These are phyloP conservation scores for Setaria viridis DNA, from an alignment of 202 grass and related monocot species.

Conservation along the genomic window DNA sequence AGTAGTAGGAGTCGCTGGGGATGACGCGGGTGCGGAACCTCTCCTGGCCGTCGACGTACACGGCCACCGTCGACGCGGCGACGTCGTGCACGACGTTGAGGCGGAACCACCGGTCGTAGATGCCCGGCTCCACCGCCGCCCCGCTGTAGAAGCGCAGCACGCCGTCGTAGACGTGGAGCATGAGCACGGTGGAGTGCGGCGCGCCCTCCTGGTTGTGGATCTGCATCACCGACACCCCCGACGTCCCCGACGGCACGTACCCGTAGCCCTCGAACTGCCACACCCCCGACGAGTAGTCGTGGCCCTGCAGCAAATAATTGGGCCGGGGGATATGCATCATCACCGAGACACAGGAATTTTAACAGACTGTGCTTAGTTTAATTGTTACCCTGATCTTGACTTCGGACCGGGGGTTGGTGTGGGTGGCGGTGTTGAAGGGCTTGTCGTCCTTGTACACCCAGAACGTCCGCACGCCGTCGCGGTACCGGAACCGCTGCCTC, in stretches of 20 bases:
- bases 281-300: slow-evolving; percentile 55
- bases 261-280: slow-evolving; percentile 64
- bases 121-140: not conserved
- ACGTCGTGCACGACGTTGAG: slow-evolving; percentile 64
- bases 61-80: slow-evolving; percentile 24
- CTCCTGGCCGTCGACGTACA: slow-evolving; percentile 46
- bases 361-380: too few relatives aligned
- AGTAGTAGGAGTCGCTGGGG: slow-evolving; percentile 33
- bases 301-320: not conserved
- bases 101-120: slow-evolving; percentile 63
- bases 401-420: slow-evolving; percentile 62
- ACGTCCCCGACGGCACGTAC: slow-evolving; percentile 46
- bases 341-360: too few relatives aligned
- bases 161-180: slow-evolving; percentile 60
- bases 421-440: slow-evolving; percentile 37
- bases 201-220: slow-evolving; percentile 40
- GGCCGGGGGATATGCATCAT: too few relatives aligned
- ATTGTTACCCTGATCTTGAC: slow-evolving; percentile 23
- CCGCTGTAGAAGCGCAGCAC: slow-evolving; percentile 45
- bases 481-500: slow-evolving; percentile 39
- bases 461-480: slow-evolving; percentile 47
- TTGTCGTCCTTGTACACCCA: slow-evolving; percentile 58
- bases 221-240: slow-evolving; percentile 61
- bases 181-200: slow-evolving; percentile 36
- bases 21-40: not conserved